phyloP scores from a whole-genome alignment of 768 basidiomycete genomes.

The Plicaturopsis crispa region DNA sequence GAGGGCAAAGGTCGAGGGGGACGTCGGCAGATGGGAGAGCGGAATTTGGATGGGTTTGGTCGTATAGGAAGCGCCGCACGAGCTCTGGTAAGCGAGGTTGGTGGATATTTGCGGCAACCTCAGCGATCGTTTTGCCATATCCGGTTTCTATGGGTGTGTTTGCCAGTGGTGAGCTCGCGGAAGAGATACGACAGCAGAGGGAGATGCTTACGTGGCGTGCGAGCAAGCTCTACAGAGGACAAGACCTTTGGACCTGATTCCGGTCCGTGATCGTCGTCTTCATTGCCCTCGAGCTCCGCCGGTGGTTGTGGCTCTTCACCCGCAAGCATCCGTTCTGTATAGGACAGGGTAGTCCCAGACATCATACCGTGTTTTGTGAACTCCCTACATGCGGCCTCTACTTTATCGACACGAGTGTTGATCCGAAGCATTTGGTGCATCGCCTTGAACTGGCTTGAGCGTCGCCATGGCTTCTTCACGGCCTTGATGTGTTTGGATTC shows the following conservation, averaged over 20 bases:
- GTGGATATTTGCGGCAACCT: constrained; percentile 7
- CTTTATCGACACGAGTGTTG: constrained; percentile 23
- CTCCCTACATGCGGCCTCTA: constrained; percentile 9
- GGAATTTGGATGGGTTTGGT: constrained; percentile 6
- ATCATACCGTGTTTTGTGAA: constrained; percentile 19
- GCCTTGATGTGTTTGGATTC: constrained; percentile 27
- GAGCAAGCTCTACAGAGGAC: constrained; percentile 6
- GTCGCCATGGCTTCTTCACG: constrained; percentile 25
- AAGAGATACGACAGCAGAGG: neutral
- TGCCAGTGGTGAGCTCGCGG: constrained; percentile 1
- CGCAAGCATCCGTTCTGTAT: constrained; percentile 1
- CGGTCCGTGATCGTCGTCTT: constrained; percentile 5
- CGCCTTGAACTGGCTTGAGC: constrained; percentile 17
- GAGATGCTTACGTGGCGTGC: constrained; percentile 1
- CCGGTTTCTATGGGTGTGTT: too few relatives aligned
- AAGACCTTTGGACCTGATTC: constrained; percentile 2
- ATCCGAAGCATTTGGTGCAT: constrained; percentile 24
- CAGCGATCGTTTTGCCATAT: constrained; percentile 6
- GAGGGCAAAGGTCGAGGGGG: constrained; percentile 12
- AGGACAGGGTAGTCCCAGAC: constrained; percentile 3
- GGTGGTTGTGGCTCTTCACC: neutral
- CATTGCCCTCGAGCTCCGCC: constrained; percentile 1
- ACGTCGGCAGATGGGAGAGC: constrained; percentile 6
- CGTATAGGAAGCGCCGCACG: constrained; percentile 12
- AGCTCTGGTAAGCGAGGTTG: constrained; percentile 9